These are phyloP conservation scores for Cladochytrium replicatum DNA, from an alignment of 192 early-diverging fungal species.

Conservation along the genomic window DNA sequence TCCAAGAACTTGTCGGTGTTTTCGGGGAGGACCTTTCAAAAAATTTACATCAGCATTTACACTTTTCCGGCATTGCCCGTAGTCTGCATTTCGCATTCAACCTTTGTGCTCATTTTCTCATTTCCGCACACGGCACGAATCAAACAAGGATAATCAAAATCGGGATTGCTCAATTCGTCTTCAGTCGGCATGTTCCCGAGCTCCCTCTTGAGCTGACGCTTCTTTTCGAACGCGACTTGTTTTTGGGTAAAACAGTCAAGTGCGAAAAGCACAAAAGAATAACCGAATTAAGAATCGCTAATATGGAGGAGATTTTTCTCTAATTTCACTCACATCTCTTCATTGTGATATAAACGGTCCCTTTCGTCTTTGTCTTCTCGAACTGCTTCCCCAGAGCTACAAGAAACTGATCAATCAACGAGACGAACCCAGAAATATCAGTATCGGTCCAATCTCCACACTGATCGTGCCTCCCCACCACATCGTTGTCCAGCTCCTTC, in stretches of 20 bases:
- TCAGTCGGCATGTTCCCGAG: too few species aligned
- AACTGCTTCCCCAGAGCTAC: constrained; percentile 21
- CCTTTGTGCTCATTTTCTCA: constrained; percentile 31
- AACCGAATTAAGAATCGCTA: not conserved
- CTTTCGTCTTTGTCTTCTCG: constrained; percentile 18
- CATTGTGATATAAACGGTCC: constrained; percentile 39
- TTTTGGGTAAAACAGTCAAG: constrained; percentile 1
- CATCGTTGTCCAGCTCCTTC: too few species aligned
- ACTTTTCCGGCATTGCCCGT: not conserved
- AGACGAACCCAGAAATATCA: too few species aligned
- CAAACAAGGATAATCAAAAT: constrained; percentile 29
- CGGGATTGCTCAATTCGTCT: constrained; percentile 10
- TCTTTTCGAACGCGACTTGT: constrained; percentile 14
- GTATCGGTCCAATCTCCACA: too few species aligned
- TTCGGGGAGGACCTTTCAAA: constrained; percentile 23
- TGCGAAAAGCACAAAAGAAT: not conserved
- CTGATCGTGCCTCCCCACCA: too few species aligned
- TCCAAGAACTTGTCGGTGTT: constrained; percentile 30
- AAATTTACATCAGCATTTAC: too few species aligned
- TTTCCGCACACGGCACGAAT: constrained; percentile 22
- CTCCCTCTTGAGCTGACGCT: not conserved
- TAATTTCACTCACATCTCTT: constrained; percentile 37
- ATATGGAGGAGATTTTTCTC: too few species aligned
- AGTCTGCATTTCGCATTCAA: not conserved
- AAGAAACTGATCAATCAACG: too few species aligned